A percentile compares a stretch with the other conserved stretches of the same genome.
These are phyloP conservation scores for Aspergillus nidulans DNA, from an alignment of 495 filamentous ascomycete genomes.

Conservation along the genomic window DNA sequence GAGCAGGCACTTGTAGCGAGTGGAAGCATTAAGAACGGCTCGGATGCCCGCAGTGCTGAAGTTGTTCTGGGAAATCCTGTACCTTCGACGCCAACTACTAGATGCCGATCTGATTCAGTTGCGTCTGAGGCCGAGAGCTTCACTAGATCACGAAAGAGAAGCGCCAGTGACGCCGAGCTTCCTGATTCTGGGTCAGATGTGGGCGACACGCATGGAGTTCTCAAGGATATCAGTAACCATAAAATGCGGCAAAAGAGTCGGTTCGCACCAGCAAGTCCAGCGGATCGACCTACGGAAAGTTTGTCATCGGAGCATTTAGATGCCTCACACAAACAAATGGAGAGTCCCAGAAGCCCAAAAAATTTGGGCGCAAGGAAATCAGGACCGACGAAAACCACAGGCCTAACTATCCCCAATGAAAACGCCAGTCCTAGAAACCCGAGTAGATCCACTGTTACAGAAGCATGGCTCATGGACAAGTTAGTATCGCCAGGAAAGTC, in stretches of 20 bases:
- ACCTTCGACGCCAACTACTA: not conserved
- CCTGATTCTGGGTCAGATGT: constrained; percentile 19
- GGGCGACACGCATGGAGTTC: not conserved
- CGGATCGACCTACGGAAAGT: not conserved
- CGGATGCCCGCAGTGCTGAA: not conserved
- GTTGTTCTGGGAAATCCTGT: not conserved
- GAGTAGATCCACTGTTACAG: not conserved
- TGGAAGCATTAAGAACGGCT: not conserved
- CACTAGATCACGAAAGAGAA: constrained; percentile 17
- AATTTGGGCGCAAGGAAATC: not conserved
- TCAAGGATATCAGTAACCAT: not conserved
- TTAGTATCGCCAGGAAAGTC: not conserved
- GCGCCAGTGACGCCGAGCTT: constrained; percentile 24
- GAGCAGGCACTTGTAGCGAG: not conserved
- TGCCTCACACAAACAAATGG: not conserved
- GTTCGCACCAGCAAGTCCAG: not conserved
- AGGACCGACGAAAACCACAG: not conserved
- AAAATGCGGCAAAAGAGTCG: not conserved
- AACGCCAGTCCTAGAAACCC: not conserved
- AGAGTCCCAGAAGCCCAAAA: not conserved
- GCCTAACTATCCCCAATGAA: not conserved
- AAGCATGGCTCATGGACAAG: not conserved
- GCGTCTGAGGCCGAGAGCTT: constrained; percentile 3
- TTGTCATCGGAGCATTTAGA: not conserved
- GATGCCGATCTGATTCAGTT: not conserved